A percentile compares a stretch with the other conserved stretches of the same genome.
Conservation (phyloP, 768 basidiomycete genomes). For the Zangia roseola region DNA sequence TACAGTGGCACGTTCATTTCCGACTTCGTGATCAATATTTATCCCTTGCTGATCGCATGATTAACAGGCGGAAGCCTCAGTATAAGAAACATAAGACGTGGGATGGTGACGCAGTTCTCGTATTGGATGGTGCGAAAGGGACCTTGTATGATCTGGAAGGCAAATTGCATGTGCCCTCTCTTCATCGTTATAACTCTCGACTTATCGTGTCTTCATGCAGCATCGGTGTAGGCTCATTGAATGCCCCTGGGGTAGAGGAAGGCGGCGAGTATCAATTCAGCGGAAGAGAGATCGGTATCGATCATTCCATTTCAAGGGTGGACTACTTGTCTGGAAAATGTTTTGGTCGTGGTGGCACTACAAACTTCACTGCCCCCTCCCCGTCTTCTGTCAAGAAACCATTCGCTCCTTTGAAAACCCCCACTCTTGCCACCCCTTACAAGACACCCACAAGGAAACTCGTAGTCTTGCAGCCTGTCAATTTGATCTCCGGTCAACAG, state of each 20-base stretch:
- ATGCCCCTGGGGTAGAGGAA: slow-evolving; percentile 35
- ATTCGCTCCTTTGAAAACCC: slow-evolving; percentile 31
- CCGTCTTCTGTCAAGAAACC: slow-evolving; percentile 33
- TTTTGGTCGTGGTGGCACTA: slow-evolving; percentile 44
- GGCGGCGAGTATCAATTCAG: slow-evolving; percentile 42
- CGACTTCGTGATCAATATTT: background rate
- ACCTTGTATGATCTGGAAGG: slow-evolving; percentile 63
- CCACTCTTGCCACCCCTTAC: slow-evolving; percentile 20
- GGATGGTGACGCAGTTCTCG: slow-evolving; percentile 80
- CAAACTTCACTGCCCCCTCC: slow-evolving; percentile 15
- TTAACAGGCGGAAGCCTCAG: slow-evolving; percentile 61
- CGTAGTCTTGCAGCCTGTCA: slow-evolving; percentile 42
- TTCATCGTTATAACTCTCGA: background rate
- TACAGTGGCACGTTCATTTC: slow-evolving; percentile 58
- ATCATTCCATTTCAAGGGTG: slow-evolving; percentile 49
- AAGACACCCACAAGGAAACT: slow-evolving; percentile 28
- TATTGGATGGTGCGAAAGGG: slow-evolving; percentile 44
- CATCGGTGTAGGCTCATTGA: slow-evolving; percentile 50
- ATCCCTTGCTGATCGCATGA: background rate
- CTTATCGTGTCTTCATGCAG: slow-evolving; percentile 31
- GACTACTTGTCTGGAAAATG: slow-evolving; percentile 67
- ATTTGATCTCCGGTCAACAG: slow-evolving; percentile 27
- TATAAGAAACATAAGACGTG: slow-evolving; percentile 86
- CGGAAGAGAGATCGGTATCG: slow-evolving; percentile 65
- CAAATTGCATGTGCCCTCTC: slow-evolving; percentile 48